Evolutionary conservation across 768 basidiomycete species (phyloP).

Genomic region (Leccinum rimulosum): DNA sequence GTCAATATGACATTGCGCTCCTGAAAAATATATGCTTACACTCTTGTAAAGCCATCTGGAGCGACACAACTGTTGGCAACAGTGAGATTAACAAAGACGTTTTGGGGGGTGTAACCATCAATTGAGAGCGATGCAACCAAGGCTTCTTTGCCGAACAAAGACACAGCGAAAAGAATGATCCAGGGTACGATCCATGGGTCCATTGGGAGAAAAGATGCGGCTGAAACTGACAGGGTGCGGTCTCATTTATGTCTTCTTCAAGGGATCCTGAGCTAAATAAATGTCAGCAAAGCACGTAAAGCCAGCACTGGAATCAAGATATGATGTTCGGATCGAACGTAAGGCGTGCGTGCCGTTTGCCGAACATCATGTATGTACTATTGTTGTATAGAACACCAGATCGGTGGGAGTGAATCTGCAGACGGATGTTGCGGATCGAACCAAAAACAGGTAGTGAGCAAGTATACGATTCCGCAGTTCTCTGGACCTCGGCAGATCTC

Average conservation of each 20-base stretch:
- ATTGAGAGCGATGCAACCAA: neutral
- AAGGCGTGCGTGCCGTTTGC: neutral
- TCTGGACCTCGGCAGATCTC: neutral
- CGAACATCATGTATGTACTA: neutral
- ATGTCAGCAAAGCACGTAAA: neutral
- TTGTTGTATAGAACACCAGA: neutral
- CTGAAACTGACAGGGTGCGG: neutral
- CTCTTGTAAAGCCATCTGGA: conserved; percentile 14
- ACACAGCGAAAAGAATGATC: neutral
- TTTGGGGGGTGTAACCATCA: neutral
- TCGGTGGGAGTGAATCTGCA: neutral
- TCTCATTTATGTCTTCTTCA: neutral
- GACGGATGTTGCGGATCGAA: neutral
- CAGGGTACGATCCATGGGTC: neutral
- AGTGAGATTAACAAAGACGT: neutral
- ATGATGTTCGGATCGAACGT: neutral
- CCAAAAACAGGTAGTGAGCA: neutral
- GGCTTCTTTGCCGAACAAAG: neutral
- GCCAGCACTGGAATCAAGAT: neutral
- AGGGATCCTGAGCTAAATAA: neutral
- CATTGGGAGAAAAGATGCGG: neutral
- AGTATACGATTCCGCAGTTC: neutral
- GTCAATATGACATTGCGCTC: neutral
- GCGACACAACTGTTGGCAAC: conserved; percentile 7
- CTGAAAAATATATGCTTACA: neutral